Evolutionary conservation across 805 yeast genomes (phyloP).

Genomic region (Ogataea neopini): DNA sequence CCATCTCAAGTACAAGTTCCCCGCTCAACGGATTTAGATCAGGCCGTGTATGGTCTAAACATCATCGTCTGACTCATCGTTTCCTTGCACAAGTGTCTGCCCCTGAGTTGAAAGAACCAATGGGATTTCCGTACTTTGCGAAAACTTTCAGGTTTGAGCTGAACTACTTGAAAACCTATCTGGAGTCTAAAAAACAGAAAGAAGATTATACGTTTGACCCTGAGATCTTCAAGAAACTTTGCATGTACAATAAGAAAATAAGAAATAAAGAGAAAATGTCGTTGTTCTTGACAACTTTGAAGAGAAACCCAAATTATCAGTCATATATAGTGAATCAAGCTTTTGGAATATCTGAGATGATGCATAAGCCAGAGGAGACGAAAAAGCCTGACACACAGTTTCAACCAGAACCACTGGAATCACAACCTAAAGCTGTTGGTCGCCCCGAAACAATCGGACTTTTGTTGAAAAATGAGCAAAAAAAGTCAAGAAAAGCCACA

Average conservation of each 20-base stretch:
- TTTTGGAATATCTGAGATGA: background rate
- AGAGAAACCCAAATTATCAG: conserved; percentile 25
- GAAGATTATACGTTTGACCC: conserved; percentile 12
- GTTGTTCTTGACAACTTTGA: conserved; percentile 24
- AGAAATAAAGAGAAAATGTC: conserved; percentile 13
- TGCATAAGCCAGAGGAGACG: background rate
- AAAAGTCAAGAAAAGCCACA: background rate
- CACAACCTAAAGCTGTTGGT: background rate
- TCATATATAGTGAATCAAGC: conserved; percentile 11
- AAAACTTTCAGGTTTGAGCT: conserved; percentile 24
- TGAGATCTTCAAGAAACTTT: conserved; percentile 16
- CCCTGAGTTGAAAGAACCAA: conserved; percentile 15
- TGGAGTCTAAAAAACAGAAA: conserved; percentile 11
- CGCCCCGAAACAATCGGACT: conserved; percentile 11
- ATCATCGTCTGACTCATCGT: background rate
- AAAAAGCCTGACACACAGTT: no score
- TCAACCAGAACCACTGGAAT: no score
- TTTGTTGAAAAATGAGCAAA: conserved; percentile 6
- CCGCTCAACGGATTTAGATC: background rate
- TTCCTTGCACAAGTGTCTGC: background rate
- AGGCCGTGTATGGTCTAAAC: background rate
- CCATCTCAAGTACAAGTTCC: background rate
- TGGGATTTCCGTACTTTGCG: conserved; percentile 27
- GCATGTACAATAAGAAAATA: conserved; percentile 11
- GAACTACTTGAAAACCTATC: conserved; percentile 12